These are phyloP conservation scores for Inonotus hispidus DNA, from an alignment of 1,284 basidiomycete species.

Conservation along the genomic window DNA sequence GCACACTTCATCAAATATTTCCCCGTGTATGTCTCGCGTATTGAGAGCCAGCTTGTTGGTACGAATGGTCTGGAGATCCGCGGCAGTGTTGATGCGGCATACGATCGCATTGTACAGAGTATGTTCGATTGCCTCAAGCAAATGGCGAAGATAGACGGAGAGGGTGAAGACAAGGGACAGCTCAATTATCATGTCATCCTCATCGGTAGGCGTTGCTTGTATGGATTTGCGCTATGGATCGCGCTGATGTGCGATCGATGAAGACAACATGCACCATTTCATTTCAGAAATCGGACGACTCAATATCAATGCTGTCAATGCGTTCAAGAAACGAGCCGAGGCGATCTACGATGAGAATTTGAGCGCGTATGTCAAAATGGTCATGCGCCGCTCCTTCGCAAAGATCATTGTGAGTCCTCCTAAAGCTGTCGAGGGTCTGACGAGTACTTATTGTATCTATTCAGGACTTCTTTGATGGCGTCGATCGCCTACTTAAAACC, in stretches of 20 bases:
- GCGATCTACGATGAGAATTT: constrained; percentile 86
- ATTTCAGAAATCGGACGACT: constrained; percentile 73
- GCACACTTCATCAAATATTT: constrained; percentile 93
- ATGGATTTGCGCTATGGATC: not conserved
- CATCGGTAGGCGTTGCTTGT: constrained; percentile 60
- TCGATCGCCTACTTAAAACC: constrained; percentile 81
- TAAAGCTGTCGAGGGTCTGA: not conserved
- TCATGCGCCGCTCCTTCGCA: constrained; percentile 81
- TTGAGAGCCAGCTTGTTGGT: constrained; percentile 84
- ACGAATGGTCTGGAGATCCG: constrained; percentile 78
- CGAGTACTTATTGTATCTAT: constrained; percentile 9
- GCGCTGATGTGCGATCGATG: constrained; percentile 2
- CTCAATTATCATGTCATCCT: constrained; percentile 95
- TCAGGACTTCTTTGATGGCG: constrained; percentile 92
- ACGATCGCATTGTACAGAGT: constrained; percentile 80
- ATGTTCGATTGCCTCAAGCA: constrained; percentile 94
- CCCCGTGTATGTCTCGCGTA: constrained; percentile 79
- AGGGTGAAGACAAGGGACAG: constrained; percentile 92
- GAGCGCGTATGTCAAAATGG: constrained; percentile 78
- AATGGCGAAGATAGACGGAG: constrained; percentile 88
- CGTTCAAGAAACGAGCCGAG: constrained; percentile 73
- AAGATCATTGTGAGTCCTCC: constrained; percentile 73
- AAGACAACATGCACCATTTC: constrained; percentile 97
- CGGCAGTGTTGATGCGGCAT: constrained; percentile 72
- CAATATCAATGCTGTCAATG: constrained; percentile 61